A percentile compares a stretch with the other conserved stretches of the same genome.
These are phyloP conservation scores for Metschnikowia lochheadii DNA, from an alignment of 805 yeast species.

Conservation along the genomic window DNA sequence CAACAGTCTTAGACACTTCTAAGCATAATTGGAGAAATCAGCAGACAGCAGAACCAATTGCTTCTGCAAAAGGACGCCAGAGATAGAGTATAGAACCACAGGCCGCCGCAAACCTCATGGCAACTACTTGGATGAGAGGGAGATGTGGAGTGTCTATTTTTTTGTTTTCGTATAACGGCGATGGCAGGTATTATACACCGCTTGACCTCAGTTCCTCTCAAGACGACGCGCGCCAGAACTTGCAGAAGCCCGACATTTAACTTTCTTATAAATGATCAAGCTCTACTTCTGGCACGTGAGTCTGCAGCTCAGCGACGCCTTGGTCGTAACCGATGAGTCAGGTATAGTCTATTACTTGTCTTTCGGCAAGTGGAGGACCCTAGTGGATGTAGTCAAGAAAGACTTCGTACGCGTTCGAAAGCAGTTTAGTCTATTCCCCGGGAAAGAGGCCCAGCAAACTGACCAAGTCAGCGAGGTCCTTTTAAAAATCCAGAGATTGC, in stretches of 20 bases:
- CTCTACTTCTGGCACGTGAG: conserved; percentile 13
- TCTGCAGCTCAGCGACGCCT: conserved; percentile 12
- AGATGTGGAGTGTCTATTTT: too few species aligned
- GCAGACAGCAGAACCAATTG: too few species aligned
- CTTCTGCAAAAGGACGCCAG: too few species aligned
- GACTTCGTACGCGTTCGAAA: conserved; percentile 8
- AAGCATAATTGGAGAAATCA: too few species aligned
- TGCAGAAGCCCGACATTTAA: not conserved
- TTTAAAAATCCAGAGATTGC: conserved; percentile 2
- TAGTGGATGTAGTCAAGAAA: conserved; percentile 13
- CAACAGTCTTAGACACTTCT: too few species aligned
- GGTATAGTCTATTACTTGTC: conserved; percentile 14
- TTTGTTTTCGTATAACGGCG: too few species aligned
- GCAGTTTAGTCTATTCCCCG: conserved; percentile 7
- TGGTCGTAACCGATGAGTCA: conserved; percentile 11
- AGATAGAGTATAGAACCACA: too few species aligned
- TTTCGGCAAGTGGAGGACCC: conserved; percentile 12
- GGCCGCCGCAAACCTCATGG: too few species aligned
- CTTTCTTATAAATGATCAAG: conserved; percentile 1
- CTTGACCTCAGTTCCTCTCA: not conserved
- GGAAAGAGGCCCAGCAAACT: conserved; percentile 3
- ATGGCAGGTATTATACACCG: too few species aligned
- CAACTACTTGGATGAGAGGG: too few species aligned
- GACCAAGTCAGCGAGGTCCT: not conserved
- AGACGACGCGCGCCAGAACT: not conserved